A percentile compares a stretch with the other conserved stretches of the same genome.
Evolutionary conservation across 2,329 filamentous ascomycete genomes (phyloP).

Genomic region (Nemania diffusa): DNA sequence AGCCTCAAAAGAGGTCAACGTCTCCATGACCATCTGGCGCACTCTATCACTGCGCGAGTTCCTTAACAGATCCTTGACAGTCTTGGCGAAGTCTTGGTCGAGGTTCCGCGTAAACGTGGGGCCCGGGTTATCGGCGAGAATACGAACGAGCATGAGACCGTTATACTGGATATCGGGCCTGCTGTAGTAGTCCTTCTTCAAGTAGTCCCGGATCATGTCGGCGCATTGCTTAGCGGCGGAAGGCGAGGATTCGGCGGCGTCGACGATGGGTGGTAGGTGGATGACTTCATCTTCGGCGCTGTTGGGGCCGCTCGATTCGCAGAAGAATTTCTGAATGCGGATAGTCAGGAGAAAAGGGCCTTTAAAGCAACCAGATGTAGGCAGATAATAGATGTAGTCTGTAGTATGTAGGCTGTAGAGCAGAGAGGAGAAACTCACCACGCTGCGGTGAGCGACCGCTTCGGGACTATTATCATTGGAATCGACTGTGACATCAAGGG

Average conservation of each 20-base stretch:
- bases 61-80: slow-evolving; percentile 78
- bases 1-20: slow-evolving; percentile 79
- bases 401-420: slow-evolving; percentile 21
- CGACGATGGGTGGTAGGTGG: slow-evolving; percentile 92
- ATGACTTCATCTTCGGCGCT: slow-evolving; percentile 85
- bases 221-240: slow-evolving; percentile 85
- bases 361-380: no score
- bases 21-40: slow-evolving; percentile 87
- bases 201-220: slow-evolving; percentile 80
- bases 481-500: slow-evolving; percentile 42
- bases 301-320: slow-evolving; percentile 75
- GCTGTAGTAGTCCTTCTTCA: slow-evolving; percentile 75
- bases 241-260: slow-evolving; percentile 92
- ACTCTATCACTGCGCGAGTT: slow-evolving; percentile 78
- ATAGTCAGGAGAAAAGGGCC: slow-evolving; percentile 33
- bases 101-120: slow-evolving; percentile 90
- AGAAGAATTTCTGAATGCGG: slow-evolving; percentile 75
- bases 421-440: slow-evolving; percentile 62
- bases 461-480: slow-evolving; percentile 69
- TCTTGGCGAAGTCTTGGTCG: slow-evolving; percentile 83
- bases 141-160: slow-evolving; percentile 92
- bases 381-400: background rate
- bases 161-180: slow-evolving; percentile 87
- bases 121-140: slow-evolving; percentile 91
- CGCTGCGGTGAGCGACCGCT: slow-evolving; percentile 70